Percentiles rank a stretch among this genome's conserved stretches.
Conservation (phyloP, 1,284 basidiomycete genomes). For the Ustilago cynodontis region DNA sequence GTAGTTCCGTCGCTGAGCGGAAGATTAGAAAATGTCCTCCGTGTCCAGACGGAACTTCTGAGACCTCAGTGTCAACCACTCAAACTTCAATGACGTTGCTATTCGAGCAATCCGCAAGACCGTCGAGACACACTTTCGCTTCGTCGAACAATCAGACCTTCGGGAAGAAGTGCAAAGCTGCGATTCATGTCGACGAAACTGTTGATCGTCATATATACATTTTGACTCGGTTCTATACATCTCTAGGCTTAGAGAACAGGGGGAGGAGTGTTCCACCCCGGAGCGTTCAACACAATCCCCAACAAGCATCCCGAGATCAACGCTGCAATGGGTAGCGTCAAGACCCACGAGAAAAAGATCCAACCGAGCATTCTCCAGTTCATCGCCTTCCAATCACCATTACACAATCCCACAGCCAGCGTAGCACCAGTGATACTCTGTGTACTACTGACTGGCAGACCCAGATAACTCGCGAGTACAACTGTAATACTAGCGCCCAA, state of each 20-base stretch:
- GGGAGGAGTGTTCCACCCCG: constrained; percentile 45
- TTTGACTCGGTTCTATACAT: no score
- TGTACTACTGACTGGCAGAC: constrained; percentile 42
- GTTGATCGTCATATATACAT: background rate
- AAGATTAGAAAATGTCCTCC: no score
- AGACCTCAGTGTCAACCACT: no score
- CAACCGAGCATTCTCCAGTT: constrained; percentile 49
- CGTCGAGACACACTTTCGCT: no score
- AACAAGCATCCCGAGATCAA: constrained; percentile 45
- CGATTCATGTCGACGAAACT: background rate
- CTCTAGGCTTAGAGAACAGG: constrained; percentile 32
- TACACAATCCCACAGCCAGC: constrained; percentile 41
- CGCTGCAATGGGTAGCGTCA: constrained; percentile 53
- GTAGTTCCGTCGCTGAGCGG: no score
- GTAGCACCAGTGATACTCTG: constrained; percentile 54
- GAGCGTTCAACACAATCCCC: constrained; percentile 47
- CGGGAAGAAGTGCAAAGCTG: no score
- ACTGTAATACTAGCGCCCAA: constrained; percentile 49
- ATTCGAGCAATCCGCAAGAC: no score
- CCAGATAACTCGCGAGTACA: constrained; percentile 31
- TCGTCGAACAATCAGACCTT: no score
- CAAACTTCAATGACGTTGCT: no score
- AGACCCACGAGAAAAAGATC: constrained; percentile 52
- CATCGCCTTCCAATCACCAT: constrained; percentile 32
- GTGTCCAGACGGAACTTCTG: no score